phyloP scores from a whole-genome alignment of 495 filamentous ascomycete genomes.

The Pyrenula massariospora region DNA sequence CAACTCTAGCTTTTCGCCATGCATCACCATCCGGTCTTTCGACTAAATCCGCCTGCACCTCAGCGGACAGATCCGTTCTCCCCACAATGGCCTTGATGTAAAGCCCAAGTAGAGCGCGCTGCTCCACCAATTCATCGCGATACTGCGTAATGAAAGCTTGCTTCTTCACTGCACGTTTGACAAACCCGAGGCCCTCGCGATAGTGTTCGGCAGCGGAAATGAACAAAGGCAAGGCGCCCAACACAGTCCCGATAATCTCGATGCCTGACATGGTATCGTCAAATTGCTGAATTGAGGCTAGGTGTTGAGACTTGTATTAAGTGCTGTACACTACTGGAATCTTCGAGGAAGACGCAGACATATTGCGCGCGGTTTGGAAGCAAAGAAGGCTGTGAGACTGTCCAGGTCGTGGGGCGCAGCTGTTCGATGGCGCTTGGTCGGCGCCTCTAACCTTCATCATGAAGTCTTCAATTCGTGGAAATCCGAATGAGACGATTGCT shows the following conservation, averaged over 20 bases:
- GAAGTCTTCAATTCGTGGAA: no score
- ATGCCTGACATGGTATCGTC: constrained; percentile 1
- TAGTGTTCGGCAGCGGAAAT: constrained; percentile 1
- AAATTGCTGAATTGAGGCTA: neutral
- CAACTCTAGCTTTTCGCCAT: neutral
- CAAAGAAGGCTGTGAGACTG: neutral
- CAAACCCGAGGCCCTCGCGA: neutral
- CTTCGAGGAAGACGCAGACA: no score
- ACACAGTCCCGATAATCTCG: constrained; percentile 1
- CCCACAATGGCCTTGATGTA: neutral
- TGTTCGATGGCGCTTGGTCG: neutral
- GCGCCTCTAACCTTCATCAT: no score
- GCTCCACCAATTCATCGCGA: neutral
- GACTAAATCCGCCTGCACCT: neutral
- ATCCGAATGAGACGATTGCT: no score
- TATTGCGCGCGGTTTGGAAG: neutral
- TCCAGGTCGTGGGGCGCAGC: neutral
- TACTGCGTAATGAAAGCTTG: neutral
- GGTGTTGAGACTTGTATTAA: neutral
- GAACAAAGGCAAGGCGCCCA: constrained; percentile 2
- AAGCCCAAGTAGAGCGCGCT: neutral
- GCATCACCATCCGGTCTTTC: neutral
- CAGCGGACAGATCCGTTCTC: neutral
- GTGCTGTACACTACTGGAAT: no score
- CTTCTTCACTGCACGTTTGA: neutral